Conservation (phyloP, 768 basidiomycete genomes). For the Tubosaeta sp. region DNA sequence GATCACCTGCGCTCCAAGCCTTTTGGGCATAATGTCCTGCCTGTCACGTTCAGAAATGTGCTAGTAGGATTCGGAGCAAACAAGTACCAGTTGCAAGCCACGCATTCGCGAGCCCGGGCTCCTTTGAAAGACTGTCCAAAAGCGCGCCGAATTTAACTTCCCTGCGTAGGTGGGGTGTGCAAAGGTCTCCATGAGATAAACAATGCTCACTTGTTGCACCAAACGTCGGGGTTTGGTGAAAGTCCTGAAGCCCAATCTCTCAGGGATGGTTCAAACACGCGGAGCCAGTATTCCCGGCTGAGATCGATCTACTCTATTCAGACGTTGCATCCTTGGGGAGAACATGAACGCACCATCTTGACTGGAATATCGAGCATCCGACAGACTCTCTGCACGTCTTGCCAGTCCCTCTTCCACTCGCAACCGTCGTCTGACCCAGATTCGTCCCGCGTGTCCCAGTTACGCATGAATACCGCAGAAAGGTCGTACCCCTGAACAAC, state of each 20-base stretch:
- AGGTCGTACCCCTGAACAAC: constrained; percentile 66
- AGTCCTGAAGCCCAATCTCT: constrained; percentile 69
- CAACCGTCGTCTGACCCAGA: constrained; percentile 76
- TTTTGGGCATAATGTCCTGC: constrained; percentile 86
- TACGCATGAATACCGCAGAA: constrained; percentile 91
- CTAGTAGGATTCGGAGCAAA: not conserved
- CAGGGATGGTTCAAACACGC: constrained; percentile 86
- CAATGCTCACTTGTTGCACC: constrained; percentile 70
- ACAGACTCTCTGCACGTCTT: constrained; percentile 83
- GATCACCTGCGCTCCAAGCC: constrained; percentile 36
- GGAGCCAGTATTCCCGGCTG: constrained; percentile 86
- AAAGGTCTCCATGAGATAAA: not conserved
- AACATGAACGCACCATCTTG: constrained; percentile 47
- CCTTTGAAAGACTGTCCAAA: constrained; percentile 51
- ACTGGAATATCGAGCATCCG: constrained; percentile 68
- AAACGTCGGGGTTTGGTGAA: constrained; percentile 92
- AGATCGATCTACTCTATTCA: constrained; percentile 63
- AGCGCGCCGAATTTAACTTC: constrained; percentile 92
- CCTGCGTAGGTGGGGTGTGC: constrained; percentile 34
- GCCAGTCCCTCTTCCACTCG: constrained; percentile 95
- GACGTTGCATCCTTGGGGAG: not conserved
- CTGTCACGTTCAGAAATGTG: not conserved
- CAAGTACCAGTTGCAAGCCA: constrained; percentile 80
- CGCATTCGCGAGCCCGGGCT: constrained; percentile 31
- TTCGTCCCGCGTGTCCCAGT: constrained; percentile 90